Evolutionary conservation across 352 stramenopile species (phyloP), one percentile per base, ranked within the genome.

Genomic region (Pythium chondricola): DNA sequence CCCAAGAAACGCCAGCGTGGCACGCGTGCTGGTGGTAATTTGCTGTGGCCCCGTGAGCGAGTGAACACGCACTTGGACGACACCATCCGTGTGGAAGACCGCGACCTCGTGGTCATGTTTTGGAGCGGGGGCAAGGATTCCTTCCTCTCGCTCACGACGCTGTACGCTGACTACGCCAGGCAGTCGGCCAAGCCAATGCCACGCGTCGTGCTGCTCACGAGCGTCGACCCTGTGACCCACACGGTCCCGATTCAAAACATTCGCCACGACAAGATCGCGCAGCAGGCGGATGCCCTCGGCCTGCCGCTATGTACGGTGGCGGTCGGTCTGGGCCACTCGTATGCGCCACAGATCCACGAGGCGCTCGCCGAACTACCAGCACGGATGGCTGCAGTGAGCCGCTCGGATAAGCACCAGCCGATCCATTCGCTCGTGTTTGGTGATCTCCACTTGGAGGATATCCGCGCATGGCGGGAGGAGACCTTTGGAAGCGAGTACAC

Each of bases 101-200:
- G 58, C 7, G 64, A 85, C 11, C 63, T 91, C 18, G 72, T 89
- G 20, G 75, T 96, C 11, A 58, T 95, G 25, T 95, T 95, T 54
- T 95, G 84, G 65, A 89, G 71, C 48, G 87, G 87, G 18, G 87
- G 87, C 21, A 96, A 96, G 40, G 87, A 96, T 68, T 95, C 85
- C 0, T 93, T 95, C 49, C 57, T 96, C 21, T 65, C 87, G 4
- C 69, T 95, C 10, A 63, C 54, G 20, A 43, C 55, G 8, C 45
- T 76, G 48, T 81, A 77, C 20, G 54, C 56, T 13, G 36, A 29
- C 8, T 77, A 71, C 18, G 67, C 64, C 3, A 17, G 26, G 2
- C 20, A 48, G 17, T 21, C 18, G 11, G 27, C 54, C 6, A 65
- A 74, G 48, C 54, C 56, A 2, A 71, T 71, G 57, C 58, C 76